Base-by-base conservation (phyloP, 2,329 filamentous ascomycete species). In the Cercospora sesami region DNA sequence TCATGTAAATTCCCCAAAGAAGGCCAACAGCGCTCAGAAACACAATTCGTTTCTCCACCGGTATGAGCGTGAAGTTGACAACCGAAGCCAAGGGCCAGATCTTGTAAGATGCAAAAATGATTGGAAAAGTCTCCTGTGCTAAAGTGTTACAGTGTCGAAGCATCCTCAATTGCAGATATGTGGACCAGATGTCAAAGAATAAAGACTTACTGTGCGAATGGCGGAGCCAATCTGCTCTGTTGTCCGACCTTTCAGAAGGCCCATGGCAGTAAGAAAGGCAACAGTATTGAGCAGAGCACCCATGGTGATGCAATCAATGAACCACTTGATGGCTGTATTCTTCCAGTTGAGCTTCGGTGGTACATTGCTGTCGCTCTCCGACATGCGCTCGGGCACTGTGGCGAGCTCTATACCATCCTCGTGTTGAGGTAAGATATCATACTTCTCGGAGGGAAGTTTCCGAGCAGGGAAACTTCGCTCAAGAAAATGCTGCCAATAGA, bases 41-140 rank as follows among this genome's bases (percentile, higher is more conserved):
- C 21, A 63, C 39, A 8, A 63, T 33, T 4, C 60, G 36, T 28
- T 53, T 63, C 26, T 63, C 60, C 18, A 63, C 60, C n/a, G 60
- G 60, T 16, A 63, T 33, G 12, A 63, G 21, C 18, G 60, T 51
- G 18, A 63, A 63, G 45, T 63, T 63, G 16, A 63, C 60, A 4
- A 63, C 39, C 12, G 60, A 63, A 18, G 60, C 42, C 21, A 63
- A 23, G 2, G 60, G 60, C 60, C 60, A 63, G 16, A 63, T 9
- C 60, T 63, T 63, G 60, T 63, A 63, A n/a, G 36, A 48, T 31
- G 60, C 60, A 51, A 63, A 53, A 16, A 63, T 63, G 30, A 63
- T 63, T 31, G 60, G 39, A 21, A 63, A 63, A 4, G 39, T 45
- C 12, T 63, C 60, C 60, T 63, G 60, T 31, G 39, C 36, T 48